Percentiles rank a stretch among this genome's conserved stretches.
phyloP scores from a whole-genome alignment of 2,329 filamentous ascomycete species.

The Byssochlamys sp. region DNA sequence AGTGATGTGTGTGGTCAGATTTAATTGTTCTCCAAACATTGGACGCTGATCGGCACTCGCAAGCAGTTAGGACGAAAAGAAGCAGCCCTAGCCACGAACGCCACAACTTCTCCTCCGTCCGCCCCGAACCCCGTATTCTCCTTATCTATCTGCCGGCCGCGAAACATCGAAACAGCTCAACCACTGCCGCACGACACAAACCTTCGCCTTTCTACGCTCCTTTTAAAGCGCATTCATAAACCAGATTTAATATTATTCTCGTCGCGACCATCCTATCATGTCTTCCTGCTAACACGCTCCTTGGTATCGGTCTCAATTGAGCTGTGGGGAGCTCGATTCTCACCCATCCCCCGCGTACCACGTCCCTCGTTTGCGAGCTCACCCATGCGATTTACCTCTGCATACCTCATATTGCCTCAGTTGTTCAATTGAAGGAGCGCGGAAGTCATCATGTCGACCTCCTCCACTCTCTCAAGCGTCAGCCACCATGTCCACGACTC shows the following conservation, averaged over 20 bases:
- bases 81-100: neutral
- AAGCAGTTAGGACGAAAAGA: neutral
- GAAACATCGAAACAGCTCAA: neutral
- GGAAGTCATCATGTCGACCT: conserved; percentile 24
- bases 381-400: neutral
- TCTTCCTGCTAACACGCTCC: neutral
- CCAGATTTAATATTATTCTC: neutral
- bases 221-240: neutral
- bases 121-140: neutral
- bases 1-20: neutral
- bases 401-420: neutral
- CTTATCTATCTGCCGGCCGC: neutral
- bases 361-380: neutral
- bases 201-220: neutral
- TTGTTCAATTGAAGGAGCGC: conserved; percentile 9
- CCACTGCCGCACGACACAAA: neutral
- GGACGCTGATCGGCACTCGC: neutral
- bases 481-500: conserved; percentile 16
- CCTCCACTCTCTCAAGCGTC: conserved; percentile 19
- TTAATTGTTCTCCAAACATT: neutral
- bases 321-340: neutral
- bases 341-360: conserved; percentile 4
- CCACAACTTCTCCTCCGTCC: neutral
- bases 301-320: neutral
- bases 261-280: neutral